Conservation (phyloP, 1,139 yeast species). For the Eremothecium sinecaudum region DNA sequence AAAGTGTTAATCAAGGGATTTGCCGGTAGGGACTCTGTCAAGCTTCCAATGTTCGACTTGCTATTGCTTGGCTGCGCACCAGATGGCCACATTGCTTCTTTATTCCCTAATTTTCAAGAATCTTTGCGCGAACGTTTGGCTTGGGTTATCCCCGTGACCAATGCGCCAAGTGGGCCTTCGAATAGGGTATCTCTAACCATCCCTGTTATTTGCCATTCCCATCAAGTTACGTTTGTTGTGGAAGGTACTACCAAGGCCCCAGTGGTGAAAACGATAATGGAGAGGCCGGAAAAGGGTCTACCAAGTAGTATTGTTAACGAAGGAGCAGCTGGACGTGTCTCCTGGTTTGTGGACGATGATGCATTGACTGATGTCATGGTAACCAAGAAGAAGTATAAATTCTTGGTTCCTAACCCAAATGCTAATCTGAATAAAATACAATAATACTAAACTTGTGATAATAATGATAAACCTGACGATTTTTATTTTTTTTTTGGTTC, state of each 20-base stretch:
- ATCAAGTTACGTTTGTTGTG: conserved; percentile 85
- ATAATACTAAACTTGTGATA: background rate
- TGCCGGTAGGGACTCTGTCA: conserved; percentile 94
- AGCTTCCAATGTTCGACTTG: conserved; percentile 88
- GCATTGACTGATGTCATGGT: conserved; percentile 61
- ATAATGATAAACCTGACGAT: conserved; percentile 5
- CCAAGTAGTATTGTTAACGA: conserved; percentile 93
- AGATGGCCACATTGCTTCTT: conserved; percentile 93
- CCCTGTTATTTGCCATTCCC: conserved; percentile 92
- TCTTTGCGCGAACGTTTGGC: conserved; percentile 83
- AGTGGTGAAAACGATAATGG: conserved; percentile 85
- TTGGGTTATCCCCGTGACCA: conserved; percentile 90
- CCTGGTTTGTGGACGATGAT: conserved; percentile 97
- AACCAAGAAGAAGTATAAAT: conserved; percentile 30
- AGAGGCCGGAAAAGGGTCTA: conserved; percentile 91
- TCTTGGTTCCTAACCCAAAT: conserved; percentile 9
- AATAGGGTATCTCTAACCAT: conserved; percentile 85
- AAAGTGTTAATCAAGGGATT: conserved; percentile 75
- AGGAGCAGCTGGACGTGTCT: conserved; percentile 90
- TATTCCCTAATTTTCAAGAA: conserved; percentile 81
- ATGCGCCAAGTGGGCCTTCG: conserved; percentile 85
- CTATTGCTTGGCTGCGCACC: conserved; percentile 94
- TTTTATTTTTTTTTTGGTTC: too few species aligned
- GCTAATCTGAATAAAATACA: background rate
- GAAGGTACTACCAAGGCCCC: conserved; percentile 96